Evolutionary conservation across 176 grass and related monocot genomes (phyloP).

Genomic region (Cenchrus fungigraminus): DNA sequence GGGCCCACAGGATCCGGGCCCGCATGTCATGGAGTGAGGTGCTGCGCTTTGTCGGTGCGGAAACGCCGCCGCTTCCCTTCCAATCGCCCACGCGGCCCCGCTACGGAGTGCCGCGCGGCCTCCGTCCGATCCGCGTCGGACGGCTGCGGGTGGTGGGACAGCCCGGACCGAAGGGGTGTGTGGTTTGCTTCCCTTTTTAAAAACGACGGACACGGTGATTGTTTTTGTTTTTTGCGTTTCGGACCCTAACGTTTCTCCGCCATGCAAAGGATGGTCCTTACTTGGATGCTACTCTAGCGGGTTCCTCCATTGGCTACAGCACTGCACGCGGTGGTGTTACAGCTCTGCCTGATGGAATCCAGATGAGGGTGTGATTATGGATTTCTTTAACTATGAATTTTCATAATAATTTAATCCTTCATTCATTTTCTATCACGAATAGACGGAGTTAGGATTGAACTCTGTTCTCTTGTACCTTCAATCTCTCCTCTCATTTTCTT

Average conservation of each 20-base stretch:
- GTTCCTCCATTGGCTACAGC: not conserved
- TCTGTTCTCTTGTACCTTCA: too few species aligned
- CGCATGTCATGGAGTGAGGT: not conserved
- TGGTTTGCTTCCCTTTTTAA: not conserved
- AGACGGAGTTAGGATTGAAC: too few species aligned
- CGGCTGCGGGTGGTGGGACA: not conserved
- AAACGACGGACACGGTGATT: not conserved
- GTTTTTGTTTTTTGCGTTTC: not conserved
- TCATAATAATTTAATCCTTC: too few species aligned
- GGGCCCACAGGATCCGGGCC: not conserved
- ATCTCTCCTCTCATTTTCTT: too few species aligned
- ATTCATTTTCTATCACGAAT: too few species aligned
- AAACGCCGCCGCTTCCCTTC: not conserved
- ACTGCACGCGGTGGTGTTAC: not conserved
- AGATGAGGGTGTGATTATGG: not conserved
- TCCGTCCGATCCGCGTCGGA: not conserved
- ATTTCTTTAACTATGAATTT: too few species aligned
- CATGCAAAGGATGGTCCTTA: not conserved
- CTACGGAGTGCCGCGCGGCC: too few species aligned
- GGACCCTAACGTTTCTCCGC: not conserved
- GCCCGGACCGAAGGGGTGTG: not conserved
- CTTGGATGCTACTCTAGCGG: slow-evolving; percentile 36
- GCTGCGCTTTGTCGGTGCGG: not conserved
- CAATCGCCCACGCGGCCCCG: too few species aligned
- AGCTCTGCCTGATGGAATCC: not conserved